These are phyloP conservation scores for Porphyridium purpureum DNA, from an alignment of 23 red algal species.

Conservation along the genomic window DNA sequence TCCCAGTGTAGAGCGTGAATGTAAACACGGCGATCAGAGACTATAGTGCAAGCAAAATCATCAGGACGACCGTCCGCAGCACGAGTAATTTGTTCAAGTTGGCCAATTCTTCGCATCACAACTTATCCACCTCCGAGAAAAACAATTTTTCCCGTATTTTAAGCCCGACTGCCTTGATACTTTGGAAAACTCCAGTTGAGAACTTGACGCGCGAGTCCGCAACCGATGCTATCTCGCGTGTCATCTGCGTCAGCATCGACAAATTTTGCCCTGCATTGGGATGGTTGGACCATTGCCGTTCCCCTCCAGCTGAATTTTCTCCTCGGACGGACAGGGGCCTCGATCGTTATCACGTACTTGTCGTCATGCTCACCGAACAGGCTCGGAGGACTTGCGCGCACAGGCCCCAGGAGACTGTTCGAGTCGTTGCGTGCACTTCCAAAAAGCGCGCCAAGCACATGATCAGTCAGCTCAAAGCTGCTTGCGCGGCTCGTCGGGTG, in stretches of 20 bases:
- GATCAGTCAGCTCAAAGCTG: too few species aligned
- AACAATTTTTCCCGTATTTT: slow-evolving; percentile 90
- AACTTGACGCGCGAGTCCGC: slow-evolving; percentile 86
- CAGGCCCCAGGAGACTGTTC: too few species aligned
- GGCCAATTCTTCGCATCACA: slow-evolving; percentile 36
- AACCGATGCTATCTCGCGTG: not conserved
- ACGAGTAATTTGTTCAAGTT: slow-evolving; percentile 33
- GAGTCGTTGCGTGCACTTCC: too few species aligned
- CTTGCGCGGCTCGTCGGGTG: too few species aligned
- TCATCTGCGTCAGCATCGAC: not conserved
- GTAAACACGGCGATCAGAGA: slow-evolving; percentile 66
- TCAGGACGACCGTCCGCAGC: slow-evolving; percentile 44
- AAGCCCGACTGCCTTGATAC: slow-evolving; percentile 90
- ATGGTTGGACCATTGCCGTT: too few species aligned
- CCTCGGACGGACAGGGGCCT: too few species aligned
- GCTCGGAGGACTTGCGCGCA: too few species aligned
- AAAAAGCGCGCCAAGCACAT: too few species aligned
- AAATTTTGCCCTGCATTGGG: slow-evolving; percentile 32
- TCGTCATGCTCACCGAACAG: too few species aligned
- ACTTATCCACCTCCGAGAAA: slow-evolving; percentile 16
- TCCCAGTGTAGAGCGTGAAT: slow-evolving; percentile 67
- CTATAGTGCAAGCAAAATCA: slow-evolving; percentile 52
- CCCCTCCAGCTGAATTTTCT: too few species aligned
- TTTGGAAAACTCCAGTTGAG: slow-evolving; percentile 86
- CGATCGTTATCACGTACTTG: too few species aligned